Evolutionary conservation across 495 filamentous ascomycete genomes (phyloP).

Genomic region (Cercophora scortea): DNA sequence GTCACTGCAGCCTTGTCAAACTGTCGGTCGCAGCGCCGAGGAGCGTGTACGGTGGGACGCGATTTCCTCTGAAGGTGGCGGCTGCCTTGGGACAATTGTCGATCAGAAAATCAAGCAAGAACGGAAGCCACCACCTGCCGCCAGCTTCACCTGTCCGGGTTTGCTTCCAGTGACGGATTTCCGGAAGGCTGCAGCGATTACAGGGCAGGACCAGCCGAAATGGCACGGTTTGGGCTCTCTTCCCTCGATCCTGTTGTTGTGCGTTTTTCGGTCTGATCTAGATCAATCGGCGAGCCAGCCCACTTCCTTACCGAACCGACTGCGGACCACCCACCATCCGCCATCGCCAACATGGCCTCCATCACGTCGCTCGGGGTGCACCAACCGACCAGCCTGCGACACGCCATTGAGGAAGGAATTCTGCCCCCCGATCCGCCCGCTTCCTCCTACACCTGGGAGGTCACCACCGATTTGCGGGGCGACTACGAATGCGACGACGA

Average conservation of each 20-base stretch:
- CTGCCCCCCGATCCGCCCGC: constrained; percentile 60
- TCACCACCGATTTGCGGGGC: constrained; percentile 35
- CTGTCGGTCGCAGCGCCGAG: no score
- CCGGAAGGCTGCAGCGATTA: not conserved
- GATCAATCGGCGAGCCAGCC: not conserved
- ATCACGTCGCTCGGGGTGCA: constrained; percentile 84
- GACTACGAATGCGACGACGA: constrained; percentile 61
- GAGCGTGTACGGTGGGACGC: constrained; percentile 3
- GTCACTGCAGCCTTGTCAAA: no score
- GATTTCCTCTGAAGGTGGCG: not conserved
- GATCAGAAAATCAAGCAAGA: not conserved
- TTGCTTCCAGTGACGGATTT: no score
- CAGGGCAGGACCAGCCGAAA: not conserved
- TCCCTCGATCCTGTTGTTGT: not conserved
- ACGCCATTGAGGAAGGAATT: constrained; percentile 74
- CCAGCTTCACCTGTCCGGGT: not conserved
- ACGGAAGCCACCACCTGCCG: not conserved
- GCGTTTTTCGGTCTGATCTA: not conserved
- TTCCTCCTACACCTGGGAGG: constrained; percentile 66
- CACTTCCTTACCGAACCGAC: no score
- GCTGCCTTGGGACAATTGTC: not conserved
- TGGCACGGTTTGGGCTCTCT: constrained; percentile 2
- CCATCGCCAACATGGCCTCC: constrained; percentile 60
- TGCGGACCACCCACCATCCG: not conserved
- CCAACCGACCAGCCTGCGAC: constrained; percentile 71